A percentile compares a stretch with the other conserved stretches of the same genome.
These are phyloP conservation scores for Niveomyces coronatus DNA, from an alignment of 2,329 filamentous ascomycete species.

Conservation along the genomic window DNA sequence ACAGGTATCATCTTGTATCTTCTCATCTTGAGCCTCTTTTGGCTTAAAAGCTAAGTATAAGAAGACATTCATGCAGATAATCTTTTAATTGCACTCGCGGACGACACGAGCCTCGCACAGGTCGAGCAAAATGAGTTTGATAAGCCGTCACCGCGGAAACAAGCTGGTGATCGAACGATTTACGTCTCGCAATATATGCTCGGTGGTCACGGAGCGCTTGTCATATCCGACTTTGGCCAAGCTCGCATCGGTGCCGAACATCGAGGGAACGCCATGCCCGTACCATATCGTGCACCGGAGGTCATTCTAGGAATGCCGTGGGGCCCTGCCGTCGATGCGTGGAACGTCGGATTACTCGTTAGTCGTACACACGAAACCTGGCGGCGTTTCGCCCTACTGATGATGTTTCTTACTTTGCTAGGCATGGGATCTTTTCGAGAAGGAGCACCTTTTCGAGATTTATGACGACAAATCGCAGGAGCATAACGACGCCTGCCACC, in stretches of 20 bases:
- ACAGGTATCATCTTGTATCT: too few species aligned
- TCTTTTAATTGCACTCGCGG: conserved; percentile 23
- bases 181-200: conserved; percentile 24
- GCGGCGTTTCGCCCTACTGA: background rate
- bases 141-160: conserved; percentile 22
- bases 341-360: conserved; percentile 26
- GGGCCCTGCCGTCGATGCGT: conserved; percentile 24
- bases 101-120: conserved; percentile 19
- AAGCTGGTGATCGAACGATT: conserved; percentile 16
- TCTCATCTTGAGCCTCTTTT: too few species aligned
- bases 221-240: conserved; percentile 26
- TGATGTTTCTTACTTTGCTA: conserved; percentile 14
- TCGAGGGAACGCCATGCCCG: conserved; percentile 18
- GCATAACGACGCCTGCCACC: conserved; percentile 18
- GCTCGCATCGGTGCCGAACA: conserved; percentile 20
- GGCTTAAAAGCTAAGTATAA: background rate
- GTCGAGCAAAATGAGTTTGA: conserved; percentile 23
- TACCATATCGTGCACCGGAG: conserved; percentile 24
- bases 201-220: conserved; percentile 20
- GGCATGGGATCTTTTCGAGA: conserved; percentile 19
- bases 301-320: conserved; percentile 27
- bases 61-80: conserved; percentile 27
- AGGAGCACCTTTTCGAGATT: conserved; percentile 14
- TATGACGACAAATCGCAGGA: conserved; percentile 15
- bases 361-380: background rate